A percentile compares a stretch with the other conserved stretches of the same genome.
These are phyloP conservation scores for Scutellaria minor DNA, from an alignment of 257 asterid species.

Conservation along the genomic window DNA sequence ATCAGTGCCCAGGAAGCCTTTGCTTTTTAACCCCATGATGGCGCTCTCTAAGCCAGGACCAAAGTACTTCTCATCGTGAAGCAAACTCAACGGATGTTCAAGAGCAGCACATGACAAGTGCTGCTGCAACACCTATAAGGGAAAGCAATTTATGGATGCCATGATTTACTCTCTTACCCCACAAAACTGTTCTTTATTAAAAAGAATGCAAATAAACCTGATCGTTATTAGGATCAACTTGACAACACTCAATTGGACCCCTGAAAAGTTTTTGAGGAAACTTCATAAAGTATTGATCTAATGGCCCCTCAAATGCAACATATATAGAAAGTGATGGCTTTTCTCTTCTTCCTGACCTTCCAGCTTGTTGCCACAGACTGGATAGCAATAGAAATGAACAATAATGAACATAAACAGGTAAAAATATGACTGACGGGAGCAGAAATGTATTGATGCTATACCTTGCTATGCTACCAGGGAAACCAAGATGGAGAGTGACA, in stretches of 20 bases:
- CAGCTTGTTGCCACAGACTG: conserved; percentile 98
- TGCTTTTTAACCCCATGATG: conserved; percentile 60
- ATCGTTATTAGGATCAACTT: conserved; percentile 81
- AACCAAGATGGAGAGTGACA: conserved; percentile 93
- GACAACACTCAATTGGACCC: conserved; percentile 90
- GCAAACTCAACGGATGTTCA: conserved; percentile 79
- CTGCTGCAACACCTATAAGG: conserved; percentile 80
- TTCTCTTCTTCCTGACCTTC: conserved; percentile 96
- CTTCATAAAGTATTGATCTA: conserved; percentile 96
- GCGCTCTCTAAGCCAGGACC: conserved; percentile 75
- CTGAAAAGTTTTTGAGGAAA: conserved; percentile 84
- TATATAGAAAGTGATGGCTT: conserved; percentile 85
- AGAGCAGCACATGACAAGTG: conserved; percentile 90
- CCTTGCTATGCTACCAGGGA: conserved; percentile 98
- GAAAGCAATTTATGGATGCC: conserved; percentile 40
- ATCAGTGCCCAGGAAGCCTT: conserved; percentile 69
- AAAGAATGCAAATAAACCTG: conserved; percentile 54
- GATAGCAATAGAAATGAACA: conserved; percentile 29
- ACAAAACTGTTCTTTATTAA: conserved; percentile 26
- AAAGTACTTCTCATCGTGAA: conserved; percentile 71
- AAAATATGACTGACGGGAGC: conserved; percentile 25
- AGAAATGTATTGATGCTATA: conserved; percentile 37
- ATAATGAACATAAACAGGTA: conserved; percentile 31
- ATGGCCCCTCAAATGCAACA: conserved; percentile 96
- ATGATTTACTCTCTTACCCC: conserved; percentile 21